A percentile compares a stretch with the other conserved stretches of the same genome.
Conservation (phyloP, 495 filamentous ascomycete genomes). For the Terfezia claveryi region DNA sequence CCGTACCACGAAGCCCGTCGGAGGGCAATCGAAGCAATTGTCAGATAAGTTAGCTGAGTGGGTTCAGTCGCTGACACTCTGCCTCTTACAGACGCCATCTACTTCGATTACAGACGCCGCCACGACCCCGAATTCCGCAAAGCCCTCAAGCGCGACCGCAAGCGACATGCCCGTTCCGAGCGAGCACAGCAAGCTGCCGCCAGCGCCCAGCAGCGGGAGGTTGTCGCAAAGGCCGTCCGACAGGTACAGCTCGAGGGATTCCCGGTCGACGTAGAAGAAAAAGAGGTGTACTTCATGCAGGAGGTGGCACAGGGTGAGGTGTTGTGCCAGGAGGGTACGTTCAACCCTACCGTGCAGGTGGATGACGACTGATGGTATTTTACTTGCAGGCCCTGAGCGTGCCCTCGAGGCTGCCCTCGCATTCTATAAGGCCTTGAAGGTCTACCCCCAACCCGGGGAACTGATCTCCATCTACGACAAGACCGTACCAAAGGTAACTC, state of each 20-base stretch:
- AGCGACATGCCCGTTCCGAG: slow-evolving; percentile 46
- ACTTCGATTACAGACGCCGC: slow-evolving; percentile 87
- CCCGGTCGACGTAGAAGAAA: slow-evolving; percentile 74
- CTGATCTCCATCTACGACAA: slow-evolving; percentile 94
- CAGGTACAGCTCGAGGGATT: slow-evolving; percentile 74
- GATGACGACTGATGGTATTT: background rate
- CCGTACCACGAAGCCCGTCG: too few relatives aligned
- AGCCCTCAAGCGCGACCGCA: slow-evolving; percentile 60
- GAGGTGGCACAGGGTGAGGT: slow-evolving; percentile 72
- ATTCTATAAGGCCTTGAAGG: slow-evolving; percentile 96
- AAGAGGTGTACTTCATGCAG: slow-evolving; percentile 82
- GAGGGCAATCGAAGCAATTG: too few relatives aligned
- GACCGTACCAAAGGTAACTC: slow-evolving; percentile 65
- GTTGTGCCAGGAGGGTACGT: slow-evolving; percentile 44
- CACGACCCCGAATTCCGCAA: slow-evolving; percentile 71
- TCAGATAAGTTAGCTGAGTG: too few relatives aligned
- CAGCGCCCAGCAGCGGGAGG: slow-evolving; percentile 43
- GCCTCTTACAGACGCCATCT: slow-evolving; percentile 38
- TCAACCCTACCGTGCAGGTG: background rate
- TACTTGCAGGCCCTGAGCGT: slow-evolving; percentile 37
- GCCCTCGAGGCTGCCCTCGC: slow-evolving; percentile 63
- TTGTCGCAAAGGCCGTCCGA: slow-evolving; percentile 47
- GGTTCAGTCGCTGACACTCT: too few relatives aligned
- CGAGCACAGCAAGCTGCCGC: slow-evolving; percentile 56
- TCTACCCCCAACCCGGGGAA: slow-evolving; percentile 82